Percentiles rank a stretch among this genome's conserved stretches.
These are phyloP conservation scores for Aspergillus sp. DNA, from an alignment of 2,329 filamentous ascomycete species.

Conservation along the genomic window DNA sequence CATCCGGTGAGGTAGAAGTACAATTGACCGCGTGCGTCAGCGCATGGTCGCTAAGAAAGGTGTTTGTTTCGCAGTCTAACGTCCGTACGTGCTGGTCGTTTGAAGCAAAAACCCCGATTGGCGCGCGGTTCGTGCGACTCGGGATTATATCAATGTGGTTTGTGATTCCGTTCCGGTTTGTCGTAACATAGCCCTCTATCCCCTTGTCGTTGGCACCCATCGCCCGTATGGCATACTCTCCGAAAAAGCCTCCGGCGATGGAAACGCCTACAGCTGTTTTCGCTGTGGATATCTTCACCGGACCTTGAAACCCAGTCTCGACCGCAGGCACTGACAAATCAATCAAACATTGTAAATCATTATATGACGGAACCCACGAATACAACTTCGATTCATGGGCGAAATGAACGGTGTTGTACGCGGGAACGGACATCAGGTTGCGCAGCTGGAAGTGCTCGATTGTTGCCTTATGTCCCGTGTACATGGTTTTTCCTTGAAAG, in stretches of 20 bases:
- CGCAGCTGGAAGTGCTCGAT: conserved; percentile 61
- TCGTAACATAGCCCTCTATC: conserved; percentile 50
- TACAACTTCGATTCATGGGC: conserved; percentile 49
- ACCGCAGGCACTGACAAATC: conserved; percentile 47
- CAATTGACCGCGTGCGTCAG: conserved; percentile 45
- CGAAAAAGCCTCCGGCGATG: conserved; percentile 57
- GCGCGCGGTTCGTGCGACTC: conserved; percentile 48
- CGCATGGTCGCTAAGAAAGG: conserved; percentile 37
- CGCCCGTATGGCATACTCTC: conserved; percentile 55
- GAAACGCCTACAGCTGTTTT: conserved; percentile 50
- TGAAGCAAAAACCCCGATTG: conserved; percentile 56
- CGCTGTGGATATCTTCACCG: conserved; percentile 54
- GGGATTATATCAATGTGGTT: conserved; percentile 58
- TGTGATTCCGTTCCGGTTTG: conserved; percentile 52
- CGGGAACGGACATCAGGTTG: conserved; percentile 56
- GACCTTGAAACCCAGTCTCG: conserved; percentile 35
- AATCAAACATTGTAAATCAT: conserved; percentile 44
- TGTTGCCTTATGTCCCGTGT: conserved; percentile 50
- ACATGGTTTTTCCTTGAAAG: conserved; percentile 51
- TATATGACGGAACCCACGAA: conserved; percentile 50
- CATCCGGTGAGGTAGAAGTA: conserved; percentile 45
- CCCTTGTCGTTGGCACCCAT: conserved; percentile 33
- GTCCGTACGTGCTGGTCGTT: conserved; percentile 57
- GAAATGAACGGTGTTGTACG: conserved; percentile 58
- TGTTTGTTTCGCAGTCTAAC: conserved; percentile 52